Evolutionary conservation across 176 grass and related monocot species (phyloP).

Genomic region (Avena atlantica): DNA sequence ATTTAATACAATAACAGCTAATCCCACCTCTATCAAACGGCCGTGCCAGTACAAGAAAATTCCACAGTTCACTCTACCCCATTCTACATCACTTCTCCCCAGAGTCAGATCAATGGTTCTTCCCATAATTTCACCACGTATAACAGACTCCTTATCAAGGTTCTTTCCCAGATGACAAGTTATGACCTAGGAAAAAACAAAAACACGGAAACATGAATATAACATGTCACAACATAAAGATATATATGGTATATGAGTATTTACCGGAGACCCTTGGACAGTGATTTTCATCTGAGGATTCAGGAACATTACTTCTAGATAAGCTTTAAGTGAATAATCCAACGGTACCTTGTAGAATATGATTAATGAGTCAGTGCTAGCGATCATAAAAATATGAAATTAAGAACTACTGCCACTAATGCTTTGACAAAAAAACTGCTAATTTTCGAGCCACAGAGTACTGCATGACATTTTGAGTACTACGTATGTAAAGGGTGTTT

Average conservation of each 20-base stretch:
- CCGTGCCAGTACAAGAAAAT: conserved; percentile 94
- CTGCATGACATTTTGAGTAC: too few relatives aligned
- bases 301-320: conserved; percentile 83
- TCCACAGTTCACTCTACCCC: conserved; percentile 74
- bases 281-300: conserved; percentile 75
- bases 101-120: conserved; percentile 59
- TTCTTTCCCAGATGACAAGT: conserved; percentile 58
- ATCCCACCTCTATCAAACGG: conserved; percentile 71
- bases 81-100: conserved; percentile 79
- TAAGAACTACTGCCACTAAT: background rate
- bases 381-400: background rate
- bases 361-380: background rate
- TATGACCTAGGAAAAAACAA: conserved; percentile 54
- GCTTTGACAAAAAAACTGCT: too few relatives aligned
- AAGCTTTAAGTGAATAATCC: conserved; percentile 54
- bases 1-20: background rate
- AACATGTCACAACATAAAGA: conserved; percentile 16
- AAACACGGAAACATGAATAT: conserved; percentile 34
- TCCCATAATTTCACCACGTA: conserved; percentile 63
- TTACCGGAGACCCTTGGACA: too few relatives aligned
- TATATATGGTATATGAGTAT: too few relatives aligned
- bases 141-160: conserved; percentile 64
- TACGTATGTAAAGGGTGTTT: too few relatives aligned
- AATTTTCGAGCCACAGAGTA: too few relatives aligned
- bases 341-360: conserved; percentile 22